Evolutionary conservation across 1,284 basidiomycete species (phyloP).

Genomic region (Acaromyces ingoldii): DNA sequence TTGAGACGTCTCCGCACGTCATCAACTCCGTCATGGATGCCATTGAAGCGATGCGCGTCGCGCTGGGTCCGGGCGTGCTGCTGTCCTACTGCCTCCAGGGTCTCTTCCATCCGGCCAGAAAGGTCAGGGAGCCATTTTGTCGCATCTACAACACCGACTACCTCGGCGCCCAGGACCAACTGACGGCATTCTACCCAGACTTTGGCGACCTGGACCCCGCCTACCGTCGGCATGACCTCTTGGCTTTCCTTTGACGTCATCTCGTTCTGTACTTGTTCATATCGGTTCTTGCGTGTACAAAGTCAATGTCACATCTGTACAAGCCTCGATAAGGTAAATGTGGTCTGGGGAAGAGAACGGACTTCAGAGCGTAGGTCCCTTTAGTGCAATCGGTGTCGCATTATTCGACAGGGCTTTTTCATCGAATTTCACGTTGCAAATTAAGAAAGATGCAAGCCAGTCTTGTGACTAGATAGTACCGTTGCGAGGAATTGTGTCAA

Average conservation of each 20-base stretch:
- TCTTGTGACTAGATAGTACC: too few relatives aligned
- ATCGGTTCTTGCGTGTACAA: too few relatives aligned
- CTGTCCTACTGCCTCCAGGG: conserved; percentile 65
- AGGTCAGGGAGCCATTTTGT: conserved; percentile 85
- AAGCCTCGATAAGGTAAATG: too few relatives aligned
- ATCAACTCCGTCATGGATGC: conserved; percentile 72
- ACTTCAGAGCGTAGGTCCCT: too few relatives aligned
- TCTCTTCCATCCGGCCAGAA: conserved; percentile 68
- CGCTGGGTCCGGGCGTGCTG: conserved; percentile 85
- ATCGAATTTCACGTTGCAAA: too few relatives aligned
- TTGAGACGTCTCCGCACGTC: conserved; percentile 96
- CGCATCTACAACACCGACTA: conserved; percentile 67
- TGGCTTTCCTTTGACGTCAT: neutral
- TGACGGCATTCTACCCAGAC: conserved; percentile 86
- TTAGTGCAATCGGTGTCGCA: too few relatives aligned
- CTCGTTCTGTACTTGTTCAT: too few relatives aligned
- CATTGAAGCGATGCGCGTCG: conserved; percentile 92
- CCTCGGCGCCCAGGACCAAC: conserved; percentile 77
- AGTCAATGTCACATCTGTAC: too few relatives aligned
- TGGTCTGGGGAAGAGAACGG: too few relatives aligned
- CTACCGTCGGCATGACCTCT: conserved; percentile 45
- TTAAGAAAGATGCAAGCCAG: too few relatives aligned
- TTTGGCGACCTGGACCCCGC: conserved; percentile 43
- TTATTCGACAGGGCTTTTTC: too few relatives aligned
- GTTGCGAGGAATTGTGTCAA: too few relatives aligned